phyloP scores from a whole-genome alignment of 1,139 yeast species.

The Hemisphaericaspora lyxosophila region DNA sequence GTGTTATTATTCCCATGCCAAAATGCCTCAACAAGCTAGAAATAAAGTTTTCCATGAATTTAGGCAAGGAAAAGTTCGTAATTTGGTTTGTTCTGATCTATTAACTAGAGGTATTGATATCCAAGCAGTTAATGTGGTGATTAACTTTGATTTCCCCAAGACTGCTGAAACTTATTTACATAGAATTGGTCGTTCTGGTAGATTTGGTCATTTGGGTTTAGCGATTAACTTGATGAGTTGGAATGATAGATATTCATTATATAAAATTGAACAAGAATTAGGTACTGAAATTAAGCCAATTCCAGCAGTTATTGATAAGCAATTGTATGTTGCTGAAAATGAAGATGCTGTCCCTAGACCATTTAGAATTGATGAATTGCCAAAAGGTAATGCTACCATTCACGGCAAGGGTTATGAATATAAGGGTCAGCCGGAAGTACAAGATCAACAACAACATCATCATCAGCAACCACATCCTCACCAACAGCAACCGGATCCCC shows the following conservation, averaged over 20 bases:
- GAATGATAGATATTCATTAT: constrained; percentile 92
- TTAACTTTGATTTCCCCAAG: constrained; percentile 97
- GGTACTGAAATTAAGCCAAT: constrained; percentile 98
- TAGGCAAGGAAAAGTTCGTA: constrained; percentile 97
- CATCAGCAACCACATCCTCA: constrained; percentile 20
- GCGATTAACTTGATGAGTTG: constrained; percentile 96
- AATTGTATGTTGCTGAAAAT: constrained; percentile 85
- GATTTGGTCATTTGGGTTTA: constrained; percentile 97
- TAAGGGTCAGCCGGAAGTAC: constrained; percentile 49
- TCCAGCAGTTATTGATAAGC: constrained; percentile 85
- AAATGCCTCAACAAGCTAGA: constrained; percentile 96
- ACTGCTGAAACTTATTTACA: constrained; percentile 96
- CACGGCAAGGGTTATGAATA: constrained; percentile 45
- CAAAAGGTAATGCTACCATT: constrained; percentile 48
- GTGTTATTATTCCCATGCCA: constrained; percentile 95
- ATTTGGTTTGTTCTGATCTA: constrained; percentile 93
- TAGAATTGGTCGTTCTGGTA: constrained; percentile 98
- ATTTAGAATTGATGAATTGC: constrained; percentile 70
- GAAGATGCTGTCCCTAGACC: constrained; percentile 80
- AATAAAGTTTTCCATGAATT: constrained; percentile 98
- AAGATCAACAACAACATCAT: constrained; percentile 17
- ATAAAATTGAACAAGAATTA: constrained; percentile 94
- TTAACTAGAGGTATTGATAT: constrained; percentile 98
- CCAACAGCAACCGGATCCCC: constrained; percentile 13
- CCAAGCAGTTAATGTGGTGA: constrained; percentile 97